These are phyloP conservation scores for Trichosporon sp. DNA, from an alignment of 1,284 basidiomycete genomes.

Conservation along the genomic window DNA sequence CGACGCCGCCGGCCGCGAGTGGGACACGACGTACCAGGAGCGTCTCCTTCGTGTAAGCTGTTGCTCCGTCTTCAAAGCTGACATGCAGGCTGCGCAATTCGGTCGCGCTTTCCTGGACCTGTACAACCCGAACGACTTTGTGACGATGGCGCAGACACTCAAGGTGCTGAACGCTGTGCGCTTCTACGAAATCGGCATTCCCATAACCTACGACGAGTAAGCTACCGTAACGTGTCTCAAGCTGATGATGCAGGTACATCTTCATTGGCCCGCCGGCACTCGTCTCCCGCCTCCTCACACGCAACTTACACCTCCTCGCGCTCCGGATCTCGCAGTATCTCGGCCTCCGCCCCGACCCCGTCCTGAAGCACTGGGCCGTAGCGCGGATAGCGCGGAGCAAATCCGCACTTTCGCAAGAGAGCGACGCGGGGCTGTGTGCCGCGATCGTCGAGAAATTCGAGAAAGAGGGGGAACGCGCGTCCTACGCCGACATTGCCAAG, in stretches of 20 bases:
- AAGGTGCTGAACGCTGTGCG: constrained; percentile 95
- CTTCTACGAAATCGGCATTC: constrained; percentile 88
- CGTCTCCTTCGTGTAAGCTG: constrained; percentile 73
- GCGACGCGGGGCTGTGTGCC: constrained; percentile 76
- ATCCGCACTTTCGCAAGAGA: constrained; percentile 60
- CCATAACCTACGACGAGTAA: constrained; percentile 86
- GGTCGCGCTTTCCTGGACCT: constrained; percentile 91
- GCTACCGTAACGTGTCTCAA: constrained; percentile 27
- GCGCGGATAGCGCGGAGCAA: constrained; percentile 81
- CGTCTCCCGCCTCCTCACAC: constrained; percentile 77
- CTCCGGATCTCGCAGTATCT: constrained; percentile 87
- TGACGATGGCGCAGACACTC: constrained; percentile 85
- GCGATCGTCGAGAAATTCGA: constrained; percentile 86
- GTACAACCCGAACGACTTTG: constrained; percentile 86
- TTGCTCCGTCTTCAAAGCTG: background rate
- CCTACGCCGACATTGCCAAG: constrained; percentile 92
- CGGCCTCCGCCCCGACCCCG: constrained; percentile 76
- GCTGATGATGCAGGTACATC: constrained; percentile 64
- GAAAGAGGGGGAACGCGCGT: constrained; percentile 65
- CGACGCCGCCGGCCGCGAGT: constrained; percentile 89
- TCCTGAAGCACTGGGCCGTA: constrained; percentile 94
- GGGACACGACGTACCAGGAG: constrained; percentile 87
- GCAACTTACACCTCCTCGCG: constrained; percentile 87
- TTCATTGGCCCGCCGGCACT: constrained; percentile 75
- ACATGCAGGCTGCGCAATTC: constrained; percentile 83